Evolutionary conservation across 805 yeast genomes (phyloP).

Genomic region (Ogataea angusta): DNA sequence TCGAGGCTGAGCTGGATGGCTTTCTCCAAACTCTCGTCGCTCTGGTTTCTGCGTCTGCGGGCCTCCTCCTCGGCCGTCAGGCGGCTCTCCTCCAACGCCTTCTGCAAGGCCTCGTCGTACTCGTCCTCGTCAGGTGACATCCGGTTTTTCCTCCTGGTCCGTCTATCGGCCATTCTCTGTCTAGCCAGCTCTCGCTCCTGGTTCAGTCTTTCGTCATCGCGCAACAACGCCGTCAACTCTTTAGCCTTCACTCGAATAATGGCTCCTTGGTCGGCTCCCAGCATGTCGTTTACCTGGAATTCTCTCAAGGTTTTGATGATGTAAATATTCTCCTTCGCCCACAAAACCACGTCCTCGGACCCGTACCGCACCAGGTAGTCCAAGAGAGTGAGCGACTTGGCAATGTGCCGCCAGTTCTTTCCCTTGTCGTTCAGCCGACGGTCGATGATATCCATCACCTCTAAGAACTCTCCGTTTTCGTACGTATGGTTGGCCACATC

Average conservation of each 20-base stretch:
- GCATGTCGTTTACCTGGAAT: conserved; percentile 76
- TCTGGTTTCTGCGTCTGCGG: conserved; percentile 47
- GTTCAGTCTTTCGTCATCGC: conserved; percentile 76
- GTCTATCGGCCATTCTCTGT: conserved; percentile 27
- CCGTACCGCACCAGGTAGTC: conserved; percentile 86
- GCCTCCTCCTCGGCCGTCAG: conserved; percentile 84
- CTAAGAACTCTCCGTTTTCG: conserved; percentile 70
- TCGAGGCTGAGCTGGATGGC: conserved; percentile 72
- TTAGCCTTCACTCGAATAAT: conserved; percentile 86
- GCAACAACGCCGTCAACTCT: conserved; percentile 74
- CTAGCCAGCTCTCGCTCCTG: conserved; percentile 56
- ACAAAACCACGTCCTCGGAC: conserved; percentile 80
- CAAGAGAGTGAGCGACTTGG: conserved; percentile 84
- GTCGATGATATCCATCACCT: conserved; percentile 92
- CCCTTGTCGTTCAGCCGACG: conserved; percentile 92
- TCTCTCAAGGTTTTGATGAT: conserved; percentile 87
- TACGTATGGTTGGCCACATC: conserved; percentile 75
- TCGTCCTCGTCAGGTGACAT: conserved; percentile 36
- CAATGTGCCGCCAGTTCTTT: conserved; percentile 94
- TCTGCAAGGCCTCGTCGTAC: conserved; percentile 71
- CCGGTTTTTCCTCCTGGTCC: conserved; percentile 34
- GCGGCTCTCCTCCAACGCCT: conserved; percentile 77
- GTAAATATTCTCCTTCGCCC: conserved; percentile 89
- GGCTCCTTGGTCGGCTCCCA: conserved; percentile 82
- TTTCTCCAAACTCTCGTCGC: conserved; percentile 61